Conservation (phyloP, 768 basidiomycete species). For the Suillus tomentosus region DNA sequence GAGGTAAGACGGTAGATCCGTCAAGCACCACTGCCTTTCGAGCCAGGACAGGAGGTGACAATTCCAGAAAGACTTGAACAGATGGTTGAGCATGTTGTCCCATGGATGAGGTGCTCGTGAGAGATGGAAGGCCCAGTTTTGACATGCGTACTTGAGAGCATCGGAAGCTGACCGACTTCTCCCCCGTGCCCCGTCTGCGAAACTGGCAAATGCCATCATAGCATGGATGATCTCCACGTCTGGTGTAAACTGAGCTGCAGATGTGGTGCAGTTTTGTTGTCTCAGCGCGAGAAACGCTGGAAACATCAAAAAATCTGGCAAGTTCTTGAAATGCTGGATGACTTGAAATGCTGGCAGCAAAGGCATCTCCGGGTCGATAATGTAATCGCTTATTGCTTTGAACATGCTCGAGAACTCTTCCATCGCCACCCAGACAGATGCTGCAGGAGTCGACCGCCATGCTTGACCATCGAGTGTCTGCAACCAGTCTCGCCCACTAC, state of each 20-base stretch:
- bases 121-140: constrained; percentile 2
- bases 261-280: background rate
- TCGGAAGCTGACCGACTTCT: background rate
- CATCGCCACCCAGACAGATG: background rate
- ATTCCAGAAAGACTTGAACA: background rate
- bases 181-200: background rate
- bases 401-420: background rate
- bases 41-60: background rate
- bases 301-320: constrained; percentile 3
- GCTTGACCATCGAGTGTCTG: background rate
- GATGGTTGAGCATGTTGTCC: background rate
- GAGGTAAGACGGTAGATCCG: background rate
- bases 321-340: background rate
- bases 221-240: background rate
- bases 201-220: background rate
- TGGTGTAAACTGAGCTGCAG: background rate
- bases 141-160: constrained; percentile 1
- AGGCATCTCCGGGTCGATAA: background rate
- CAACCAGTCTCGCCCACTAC: background rate
- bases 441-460: background rate
- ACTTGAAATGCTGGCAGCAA: background rate
- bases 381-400: background rate
- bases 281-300: background rate
- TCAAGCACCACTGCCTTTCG: constrained; percentile 1
- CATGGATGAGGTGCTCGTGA: background rate